Conservation (phyloP, 345 rosid species). For the Gossypium thurberi region DNA sequence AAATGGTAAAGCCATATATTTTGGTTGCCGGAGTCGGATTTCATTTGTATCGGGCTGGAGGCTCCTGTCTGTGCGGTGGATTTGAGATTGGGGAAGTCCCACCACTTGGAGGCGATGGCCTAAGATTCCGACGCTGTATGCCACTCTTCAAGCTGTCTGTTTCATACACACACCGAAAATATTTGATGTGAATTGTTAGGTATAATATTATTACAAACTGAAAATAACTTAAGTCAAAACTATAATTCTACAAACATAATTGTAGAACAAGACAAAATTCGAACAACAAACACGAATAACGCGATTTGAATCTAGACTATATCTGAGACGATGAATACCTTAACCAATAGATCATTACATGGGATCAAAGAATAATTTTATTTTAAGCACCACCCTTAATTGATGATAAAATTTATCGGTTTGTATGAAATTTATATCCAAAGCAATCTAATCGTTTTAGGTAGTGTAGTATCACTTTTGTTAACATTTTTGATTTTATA, state of each 20-base stretch:
- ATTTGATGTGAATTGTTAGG: no score
- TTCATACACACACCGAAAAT: neutral
- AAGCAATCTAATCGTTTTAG: no score
- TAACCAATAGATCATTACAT: no score
- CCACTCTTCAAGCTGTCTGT: neutral
- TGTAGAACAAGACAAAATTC: accelerated
- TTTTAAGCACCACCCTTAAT: accelerated
- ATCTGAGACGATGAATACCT: accelerated
- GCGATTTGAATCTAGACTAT: accelerated
- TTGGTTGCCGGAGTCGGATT: neutral
- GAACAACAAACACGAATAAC: accelerated
- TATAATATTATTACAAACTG: no score
- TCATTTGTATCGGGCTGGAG: neutral
- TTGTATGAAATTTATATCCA: no score
- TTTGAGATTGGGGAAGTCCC: neutral
- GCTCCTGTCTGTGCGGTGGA: neutral
- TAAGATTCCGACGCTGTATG: neutral
- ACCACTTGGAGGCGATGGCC: neutral
- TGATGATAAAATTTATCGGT: no score
- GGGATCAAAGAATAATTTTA: no score
- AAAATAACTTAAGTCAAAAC: no score
- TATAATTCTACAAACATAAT: no score
- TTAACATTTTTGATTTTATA: no score
- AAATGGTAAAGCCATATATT: neutral
- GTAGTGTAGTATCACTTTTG: no score